Percentiles rank a stretch among this genome's conserved stretches.
Evolutionary conservation across 2,329 filamentous ascomycete genomes (phyloP).

Genomic region (Epichloe glyceriae): DNA sequence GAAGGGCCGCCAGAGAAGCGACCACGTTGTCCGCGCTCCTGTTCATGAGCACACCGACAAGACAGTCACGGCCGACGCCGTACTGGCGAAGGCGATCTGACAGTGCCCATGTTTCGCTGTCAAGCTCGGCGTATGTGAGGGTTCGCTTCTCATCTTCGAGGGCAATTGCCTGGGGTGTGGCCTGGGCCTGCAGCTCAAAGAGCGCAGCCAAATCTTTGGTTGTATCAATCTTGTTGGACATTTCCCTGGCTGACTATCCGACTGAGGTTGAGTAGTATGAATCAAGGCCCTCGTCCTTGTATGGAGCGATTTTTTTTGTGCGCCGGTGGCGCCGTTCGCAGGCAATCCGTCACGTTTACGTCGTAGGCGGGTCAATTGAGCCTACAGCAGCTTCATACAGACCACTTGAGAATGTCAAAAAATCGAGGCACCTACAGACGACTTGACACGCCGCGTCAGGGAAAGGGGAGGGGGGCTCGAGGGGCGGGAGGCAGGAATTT

Average conservation of each 20-base stretch:
- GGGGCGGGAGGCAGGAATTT: neutral
- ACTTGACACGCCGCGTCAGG: neutral
- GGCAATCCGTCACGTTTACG: neutral
- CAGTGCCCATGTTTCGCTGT: constrained; percentile 52
- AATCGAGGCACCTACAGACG: neutral
- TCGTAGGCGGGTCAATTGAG: neutral
- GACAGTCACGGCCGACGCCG: constrained; percentile 58
- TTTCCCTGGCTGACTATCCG: constrained; percentile 15
- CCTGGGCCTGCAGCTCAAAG: constrained; percentile 54
- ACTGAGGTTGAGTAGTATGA: neutral
- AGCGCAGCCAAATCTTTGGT: constrained; percentile 60
- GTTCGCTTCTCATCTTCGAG: constrained; percentile 55
- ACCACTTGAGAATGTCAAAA: neutral
- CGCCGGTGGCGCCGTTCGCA: neutral
- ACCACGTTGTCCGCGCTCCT: constrained; percentile 70
- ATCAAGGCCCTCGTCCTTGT: neutral
- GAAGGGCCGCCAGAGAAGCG: constrained; percentile 63
- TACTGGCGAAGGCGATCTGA: constrained; percentile 49
- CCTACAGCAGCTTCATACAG: neutral
- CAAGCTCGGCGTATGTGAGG: constrained; percentile 63
- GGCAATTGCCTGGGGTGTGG: constrained; percentile 56
- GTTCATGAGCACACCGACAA: constrained; percentile 64
- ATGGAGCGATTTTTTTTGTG: neutral
- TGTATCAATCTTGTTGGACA: constrained; percentile 55
- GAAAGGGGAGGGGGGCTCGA: neutral